These are phyloP conservation scores for Nitzschia sp. DNA, from an alignment of 108 stramenopile genomes.

Conservation along the genomic window DNA sequence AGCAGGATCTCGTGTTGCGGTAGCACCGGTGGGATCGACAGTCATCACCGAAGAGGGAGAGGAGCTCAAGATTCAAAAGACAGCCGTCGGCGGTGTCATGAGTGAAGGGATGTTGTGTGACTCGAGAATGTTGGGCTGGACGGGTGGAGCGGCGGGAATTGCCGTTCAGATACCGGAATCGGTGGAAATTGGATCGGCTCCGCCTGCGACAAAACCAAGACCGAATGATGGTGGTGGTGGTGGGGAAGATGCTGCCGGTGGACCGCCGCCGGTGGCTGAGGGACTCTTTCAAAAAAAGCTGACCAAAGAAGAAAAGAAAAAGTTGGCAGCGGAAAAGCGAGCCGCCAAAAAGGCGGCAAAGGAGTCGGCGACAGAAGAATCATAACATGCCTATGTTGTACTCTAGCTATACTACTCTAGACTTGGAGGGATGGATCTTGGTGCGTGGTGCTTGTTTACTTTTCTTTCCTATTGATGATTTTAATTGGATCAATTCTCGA, in stretches of 20 bases:
- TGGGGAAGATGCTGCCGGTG: slow-evolving; percentile 20
- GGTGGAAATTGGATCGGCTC: slow-evolving; percentile 53
- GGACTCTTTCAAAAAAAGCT: slow-evolving; percentile 86
- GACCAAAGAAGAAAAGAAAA: slow-evolving; percentile 92
- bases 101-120: slow-evolving; percentile 94
- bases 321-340: slow-evolving; percentile 65
- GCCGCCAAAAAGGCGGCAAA: slow-evolving; percentile 75
- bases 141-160: slow-evolving; percentile 69
- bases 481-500: background rate
- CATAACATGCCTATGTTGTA: too few species aligned
- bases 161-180: slow-evolving; percentile 76
- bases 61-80: slow-evolving; percentile 64
- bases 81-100: slow-evolving; percentile 76
- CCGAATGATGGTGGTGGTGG: slow-evolving; percentile 30
- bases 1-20: slow-evolving; percentile 66
- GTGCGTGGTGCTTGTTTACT: too few species aligned
- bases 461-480: background rate
- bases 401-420: too few species aligned
- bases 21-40: slow-evolving; percentile 67
- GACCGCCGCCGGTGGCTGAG: slow-evolving; percentile 38
- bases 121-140: slow-evolving; percentile 86
- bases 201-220: slow-evolving; percentile 79
- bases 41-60: slow-evolving; percentile 61
- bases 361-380: slow-evolving; percentile 31
- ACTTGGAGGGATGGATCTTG: too few species aligned